phyloP scores from a whole-genome alignment of 352 stramenopile genomes.

The Phytopythium chamaehyphon region DNA sequence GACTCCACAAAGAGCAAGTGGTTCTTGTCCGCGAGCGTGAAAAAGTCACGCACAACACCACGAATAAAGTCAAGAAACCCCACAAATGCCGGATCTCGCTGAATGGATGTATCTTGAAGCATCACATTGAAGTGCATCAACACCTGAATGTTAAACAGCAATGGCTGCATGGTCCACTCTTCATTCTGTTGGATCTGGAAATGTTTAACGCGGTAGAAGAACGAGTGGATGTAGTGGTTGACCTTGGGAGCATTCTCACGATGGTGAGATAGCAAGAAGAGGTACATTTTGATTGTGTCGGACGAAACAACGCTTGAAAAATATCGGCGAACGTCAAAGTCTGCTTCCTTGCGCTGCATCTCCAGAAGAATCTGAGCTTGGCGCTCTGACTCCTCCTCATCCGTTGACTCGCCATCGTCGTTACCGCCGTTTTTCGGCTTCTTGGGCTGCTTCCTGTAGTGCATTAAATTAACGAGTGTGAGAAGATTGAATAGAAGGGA shows the following conservation, averaged over 20 bases:
- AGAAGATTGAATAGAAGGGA: neutral
- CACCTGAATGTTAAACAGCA: slow-evolving; percentile 84
- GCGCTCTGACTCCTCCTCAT: slow-evolving; percentile 74
- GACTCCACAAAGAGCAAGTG: slow-evolving; percentile 75
- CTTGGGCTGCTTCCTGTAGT: slow-evolving; percentile 39
- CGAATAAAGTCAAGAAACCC: slow-evolving; percentile 80
- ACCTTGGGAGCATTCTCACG: slow-evolving; percentile 77
- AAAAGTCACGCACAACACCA: slow-evolving; percentile 74
- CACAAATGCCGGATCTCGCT: slow-evolving; percentile 50
- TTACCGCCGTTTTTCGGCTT: slow-evolving; percentile 32
- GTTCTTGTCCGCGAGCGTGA: slow-evolving; percentile 75
- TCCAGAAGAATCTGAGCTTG: slow-evolving; percentile 69
- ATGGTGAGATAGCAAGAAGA: slow-evolving; percentile 60
- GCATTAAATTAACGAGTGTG: neutral
- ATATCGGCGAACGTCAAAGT: slow-evolving; percentile 83
- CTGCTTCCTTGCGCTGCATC: slow-evolving; percentile 83
- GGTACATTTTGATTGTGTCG: slow-evolving; percentile 86
- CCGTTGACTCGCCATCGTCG: slow-evolving; percentile 49
- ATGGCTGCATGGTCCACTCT: slow-evolving; percentile 80
- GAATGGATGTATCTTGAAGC: slow-evolving; percentile 74
- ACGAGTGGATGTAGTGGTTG: slow-evolving; percentile 88
- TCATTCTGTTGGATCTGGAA: slow-evolving; percentile 75
- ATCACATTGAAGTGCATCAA: slow-evolving; percentile 80
- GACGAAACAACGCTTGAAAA: slow-evolving; percentile 77
- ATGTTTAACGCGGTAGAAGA: slow-evolving; percentile 82